Base-by-base conservation (phyloP, 495 filamentous ascomycete species). In the Aspergillus wentii region DNA sequence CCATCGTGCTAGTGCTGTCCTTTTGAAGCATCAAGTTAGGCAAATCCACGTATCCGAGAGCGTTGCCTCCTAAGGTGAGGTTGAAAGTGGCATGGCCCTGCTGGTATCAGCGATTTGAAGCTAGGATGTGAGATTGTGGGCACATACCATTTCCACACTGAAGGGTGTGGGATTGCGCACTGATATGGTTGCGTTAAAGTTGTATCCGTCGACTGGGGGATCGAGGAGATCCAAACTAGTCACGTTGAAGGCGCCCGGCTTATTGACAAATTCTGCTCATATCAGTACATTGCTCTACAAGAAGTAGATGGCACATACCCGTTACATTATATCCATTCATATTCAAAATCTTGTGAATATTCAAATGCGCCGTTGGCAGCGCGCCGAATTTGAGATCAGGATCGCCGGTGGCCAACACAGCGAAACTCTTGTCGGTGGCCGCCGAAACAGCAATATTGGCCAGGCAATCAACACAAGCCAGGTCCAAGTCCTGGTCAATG, bases 51-150 rank as follows among this genome's bases (percentile, higher is more conserved):
- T 57, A 59, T 8, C 58, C 58, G 4, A 61, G 37, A 21, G 21
- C 10, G 9, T 29, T 17, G 17, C 36, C 53, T 17, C 38, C 46
- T 19, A 62, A 15, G 16, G 40, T 53, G 8, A 62, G 56, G 19
- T 62, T 62, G 30, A 62, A 53, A 4, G 38, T 46, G 30, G 52
- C 48, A 30, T 48, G 41, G 11, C 58, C 58, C 57, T 61, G n/a
- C 20, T 13, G n/a, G n/a, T n/a, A n/a, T 33, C 6, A 26, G 13
- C 20, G 1, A 22, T 17, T 5, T 38, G 8, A 30, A 14, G n/a
- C n/a, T n/a, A 15, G 2, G n/a, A 16, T 4, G 2, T n/a, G 23
- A 20, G 18, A 10, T 17, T 11, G 6, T 19, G 4, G 10, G 1
- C 4, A 26, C 33, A 9, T 48, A 61, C 57, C 48, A 62, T 41